Evolutionary conservation across 2,329 filamentous ascomycete genomes (phyloP).

Genomic region (Beauveria sp.): DNA sequence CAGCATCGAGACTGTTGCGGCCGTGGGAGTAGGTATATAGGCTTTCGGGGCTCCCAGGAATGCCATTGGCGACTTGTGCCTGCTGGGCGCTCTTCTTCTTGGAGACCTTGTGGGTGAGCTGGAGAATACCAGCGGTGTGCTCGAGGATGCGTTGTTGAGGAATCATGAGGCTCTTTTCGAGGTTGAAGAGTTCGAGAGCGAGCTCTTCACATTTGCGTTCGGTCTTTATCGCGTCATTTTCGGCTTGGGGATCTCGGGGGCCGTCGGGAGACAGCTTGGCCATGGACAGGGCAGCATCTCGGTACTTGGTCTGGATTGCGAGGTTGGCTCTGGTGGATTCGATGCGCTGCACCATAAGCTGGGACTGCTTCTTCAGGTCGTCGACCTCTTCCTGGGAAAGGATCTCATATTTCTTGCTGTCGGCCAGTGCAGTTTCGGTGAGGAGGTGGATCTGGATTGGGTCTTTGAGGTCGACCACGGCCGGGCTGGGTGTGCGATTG

Average conservation of each 20-base stretch:
- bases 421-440: constrained; percentile 84
- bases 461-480: constrained; percentile 56
- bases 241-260: constrained; percentile 49
- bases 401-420: constrained; percentile 79
- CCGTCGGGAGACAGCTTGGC: constrained; percentile 68
- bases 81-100: constrained; percentile 44
- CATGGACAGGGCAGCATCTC: constrained; percentile 85
- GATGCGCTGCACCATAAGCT: constrained; percentile 64
- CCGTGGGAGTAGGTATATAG: constrained; percentile 61
- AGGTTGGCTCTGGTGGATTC: constrained; percentile 77
- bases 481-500: constrained; percentile 49
- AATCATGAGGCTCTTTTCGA: constrained; percentile 70
- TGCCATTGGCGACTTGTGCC: constrained; percentile 41
- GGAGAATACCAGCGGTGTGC: constrained; percentile 87
- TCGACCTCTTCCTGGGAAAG: constrained; percentile 90
- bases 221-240: constrained; percentile 66
- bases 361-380: constrained; percentile 78
- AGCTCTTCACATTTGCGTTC: constrained; percentile 81
- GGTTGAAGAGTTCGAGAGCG: constrained; percentile 66
- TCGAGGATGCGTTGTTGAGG: constrained; percentile 71
- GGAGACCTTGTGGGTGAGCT: constrained; percentile 77
- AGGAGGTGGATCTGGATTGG: constrained; percentile 82
- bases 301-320: constrained; percentile 84
- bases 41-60: constrained; percentile 70
- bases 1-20: constrained; percentile 48